Conservation (phyloP, 1,139 yeast genomes). For the Trichomonascaceae sp. region DNA sequence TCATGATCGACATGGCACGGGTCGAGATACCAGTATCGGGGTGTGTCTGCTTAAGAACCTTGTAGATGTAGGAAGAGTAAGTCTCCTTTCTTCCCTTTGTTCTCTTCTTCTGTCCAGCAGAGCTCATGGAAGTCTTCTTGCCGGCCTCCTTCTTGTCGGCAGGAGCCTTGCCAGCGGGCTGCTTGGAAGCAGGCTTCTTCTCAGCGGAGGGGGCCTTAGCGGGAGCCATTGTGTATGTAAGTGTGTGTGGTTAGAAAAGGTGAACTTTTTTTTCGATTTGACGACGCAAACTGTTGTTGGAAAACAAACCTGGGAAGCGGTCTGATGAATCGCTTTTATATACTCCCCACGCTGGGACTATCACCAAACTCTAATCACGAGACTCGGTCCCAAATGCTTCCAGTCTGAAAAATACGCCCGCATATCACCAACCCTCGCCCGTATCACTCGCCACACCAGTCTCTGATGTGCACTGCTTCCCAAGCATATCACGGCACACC, state of each 20-base stretch:
- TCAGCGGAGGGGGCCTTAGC: constrained; percentile 80
- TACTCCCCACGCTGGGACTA: neutral
- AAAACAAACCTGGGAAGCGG: constrained; percentile 14
- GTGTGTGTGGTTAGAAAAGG: constrained; percentile 5
- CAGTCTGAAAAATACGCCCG: neutral
- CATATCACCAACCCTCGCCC: constrained; percentile 1
- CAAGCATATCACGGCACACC: too few species aligned
- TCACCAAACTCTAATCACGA: neutral
- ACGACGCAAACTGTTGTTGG: constrained; percentile 13
- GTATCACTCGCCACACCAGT: neutral
- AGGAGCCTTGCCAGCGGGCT: constrained; percentile 87
- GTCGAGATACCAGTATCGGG: constrained; percentile 99
- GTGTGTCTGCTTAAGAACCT: constrained; percentile 96
- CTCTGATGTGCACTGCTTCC: too few species aligned
- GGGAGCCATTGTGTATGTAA: constrained; percentile 63
- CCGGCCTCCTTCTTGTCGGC: constrained; percentile 95
- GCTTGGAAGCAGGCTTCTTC: constrained; percentile 45
- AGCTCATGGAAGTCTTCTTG: constrained; percentile 71
- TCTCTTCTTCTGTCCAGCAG: constrained; percentile 85
- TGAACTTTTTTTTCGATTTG: constrained; percentile 21
- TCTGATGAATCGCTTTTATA: constrained; percentile 3
- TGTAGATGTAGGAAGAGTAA: constrained; percentile 96
- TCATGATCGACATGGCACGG: constrained; percentile 98
- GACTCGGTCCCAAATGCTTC: neutral
- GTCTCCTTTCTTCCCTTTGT: constrained; percentile 97